Percentiles rank a stretch among this genome's conserved stretches.
These are phyloP conservation scores for Ehretia macrophylla DNA, from an alignment of 257 asterid species.

Conservation along the genomic window DNA sequence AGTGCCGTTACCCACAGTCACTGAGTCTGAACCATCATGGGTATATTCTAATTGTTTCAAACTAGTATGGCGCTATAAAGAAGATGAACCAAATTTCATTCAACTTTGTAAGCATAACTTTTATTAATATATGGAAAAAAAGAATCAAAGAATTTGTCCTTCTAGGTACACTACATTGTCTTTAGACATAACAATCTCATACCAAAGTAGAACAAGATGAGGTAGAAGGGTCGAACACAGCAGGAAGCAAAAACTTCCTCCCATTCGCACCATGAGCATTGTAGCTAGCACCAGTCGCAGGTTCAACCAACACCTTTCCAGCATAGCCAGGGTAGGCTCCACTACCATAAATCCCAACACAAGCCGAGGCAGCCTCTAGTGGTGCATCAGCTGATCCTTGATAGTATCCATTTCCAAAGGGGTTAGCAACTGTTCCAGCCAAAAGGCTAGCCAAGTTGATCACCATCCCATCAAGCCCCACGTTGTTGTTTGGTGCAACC, in stretches of 20 bases:
- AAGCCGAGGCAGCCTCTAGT: conserved; percentile 58
- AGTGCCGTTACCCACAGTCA: too few relatives aligned
- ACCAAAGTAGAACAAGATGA: conserved; percentile 47
- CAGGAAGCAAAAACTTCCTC: conserved; percentile 47
- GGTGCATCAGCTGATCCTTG: conserved; percentile 56
- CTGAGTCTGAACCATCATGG: too few relatives aligned
- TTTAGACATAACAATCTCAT: too few relatives aligned
- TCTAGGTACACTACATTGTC: too few relatives aligned
- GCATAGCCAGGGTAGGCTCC: conserved; percentile 68
- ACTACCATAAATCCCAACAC: conserved; percentile 44
- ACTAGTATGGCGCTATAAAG: too few relatives aligned
- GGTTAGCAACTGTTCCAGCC: conserved; percentile 54
- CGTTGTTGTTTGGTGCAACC: conserved; percentile 45
- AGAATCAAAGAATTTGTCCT: conserved; percentile 24
- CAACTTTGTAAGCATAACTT: too few relatives aligned
- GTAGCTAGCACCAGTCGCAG: conserved; percentile 54
- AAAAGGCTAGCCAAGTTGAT: conserved; percentile 42
- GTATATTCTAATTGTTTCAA: too few relatives aligned
- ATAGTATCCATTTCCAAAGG: conserved; percentile 48
- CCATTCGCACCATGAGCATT: conserved; percentile 48
- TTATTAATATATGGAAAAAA: not conserved
- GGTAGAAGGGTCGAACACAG: conserved; percentile 42
- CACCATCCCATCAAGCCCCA: conserved; percentile 48
- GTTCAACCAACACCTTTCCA: conserved; percentile 50
- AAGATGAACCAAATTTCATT: too few relatives aligned